These are phyloP conservation scores for Hypoxylon sp. DNA, from an alignment of 2,329 filamentous ascomycete species.

Conservation along the genomic window DNA sequence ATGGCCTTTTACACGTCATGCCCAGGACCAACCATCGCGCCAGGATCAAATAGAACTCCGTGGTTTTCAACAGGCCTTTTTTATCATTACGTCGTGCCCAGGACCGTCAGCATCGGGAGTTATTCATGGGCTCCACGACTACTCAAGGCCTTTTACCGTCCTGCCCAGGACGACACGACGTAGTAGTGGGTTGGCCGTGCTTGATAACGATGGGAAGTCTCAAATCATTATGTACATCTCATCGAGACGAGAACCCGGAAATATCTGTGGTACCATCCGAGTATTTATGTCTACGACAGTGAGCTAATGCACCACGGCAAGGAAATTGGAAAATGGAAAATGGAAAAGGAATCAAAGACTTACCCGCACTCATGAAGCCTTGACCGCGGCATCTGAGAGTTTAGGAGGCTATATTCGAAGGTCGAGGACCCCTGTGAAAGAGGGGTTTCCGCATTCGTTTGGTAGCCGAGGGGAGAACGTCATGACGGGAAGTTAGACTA, in stretches of 20 bases:
- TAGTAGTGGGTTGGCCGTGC: neutral
- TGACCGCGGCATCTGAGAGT: neutral
- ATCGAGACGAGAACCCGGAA: neutral
- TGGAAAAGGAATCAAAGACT: neutral
- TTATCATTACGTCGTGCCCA: conserved; percentile 39
- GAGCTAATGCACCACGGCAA: neutral
- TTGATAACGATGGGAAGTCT: neutral
- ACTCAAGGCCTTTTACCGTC: conserved; percentile 44
- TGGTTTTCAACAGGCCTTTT: conserved; percentile 44
- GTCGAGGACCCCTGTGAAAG: neutral
- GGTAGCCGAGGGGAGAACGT: neutral
- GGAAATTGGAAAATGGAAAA: neutral
- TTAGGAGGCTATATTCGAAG: neutral
- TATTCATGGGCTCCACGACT: conserved; percentile 45
- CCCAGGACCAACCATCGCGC: conserved; percentile 53
- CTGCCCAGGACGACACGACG: conserved; percentile 55
- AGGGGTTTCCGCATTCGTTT: neutral
- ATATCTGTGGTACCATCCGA: neutral
- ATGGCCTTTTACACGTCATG: conserved; percentile 56
- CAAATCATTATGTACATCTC: conserved; percentile 11
- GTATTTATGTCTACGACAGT: neutral
- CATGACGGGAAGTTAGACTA: neutral
- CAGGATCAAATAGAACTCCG: conserved; percentile 32
- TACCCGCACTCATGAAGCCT: neutral
- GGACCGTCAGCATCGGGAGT: conserved; percentile 46